Evolutionary conservation across 345 rosid species (phyloP).

Genomic region (Psidium friedrichsthalianum): DNA sequence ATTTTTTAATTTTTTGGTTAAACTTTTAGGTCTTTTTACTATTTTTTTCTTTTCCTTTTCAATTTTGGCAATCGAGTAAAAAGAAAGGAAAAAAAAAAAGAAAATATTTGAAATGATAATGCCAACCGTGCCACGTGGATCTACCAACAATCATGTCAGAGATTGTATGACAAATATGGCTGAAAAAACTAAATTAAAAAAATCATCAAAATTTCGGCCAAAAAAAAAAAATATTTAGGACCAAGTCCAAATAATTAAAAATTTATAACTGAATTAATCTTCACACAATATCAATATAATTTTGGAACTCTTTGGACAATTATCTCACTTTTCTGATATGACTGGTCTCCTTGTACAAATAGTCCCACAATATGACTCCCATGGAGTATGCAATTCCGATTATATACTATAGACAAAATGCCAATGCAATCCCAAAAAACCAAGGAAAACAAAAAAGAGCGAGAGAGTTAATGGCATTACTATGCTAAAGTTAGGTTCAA

Average conservation of each 20-base stretch:
- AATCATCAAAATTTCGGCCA: no score
- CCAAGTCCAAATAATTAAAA: background rate
- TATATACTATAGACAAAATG: background rate
- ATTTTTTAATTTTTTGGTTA: background rate
- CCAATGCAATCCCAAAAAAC: background rate
- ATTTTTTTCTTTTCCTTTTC: no score
- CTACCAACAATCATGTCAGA: no score
- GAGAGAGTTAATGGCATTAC: background rate
- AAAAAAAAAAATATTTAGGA: background rate
- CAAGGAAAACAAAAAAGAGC: background rate
- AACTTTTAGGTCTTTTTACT: no score
- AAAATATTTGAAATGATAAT: no score
- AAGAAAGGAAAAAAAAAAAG: no score
- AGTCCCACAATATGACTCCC: background rate
- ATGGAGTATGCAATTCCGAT: background rate
- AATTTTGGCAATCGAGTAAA: no score
- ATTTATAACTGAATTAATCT: background rate
- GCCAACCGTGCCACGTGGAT: no score
- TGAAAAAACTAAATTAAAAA: no score
- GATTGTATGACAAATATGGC: no score
- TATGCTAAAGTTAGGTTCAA: background rate
- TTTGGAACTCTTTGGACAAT: background rate
- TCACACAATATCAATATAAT: background rate
- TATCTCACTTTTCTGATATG: background rate
- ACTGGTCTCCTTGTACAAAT: background rate